Conservation (phyloP, 2,329 filamentous ascomycete genomes). For the Penicillium sp. region DNA sequence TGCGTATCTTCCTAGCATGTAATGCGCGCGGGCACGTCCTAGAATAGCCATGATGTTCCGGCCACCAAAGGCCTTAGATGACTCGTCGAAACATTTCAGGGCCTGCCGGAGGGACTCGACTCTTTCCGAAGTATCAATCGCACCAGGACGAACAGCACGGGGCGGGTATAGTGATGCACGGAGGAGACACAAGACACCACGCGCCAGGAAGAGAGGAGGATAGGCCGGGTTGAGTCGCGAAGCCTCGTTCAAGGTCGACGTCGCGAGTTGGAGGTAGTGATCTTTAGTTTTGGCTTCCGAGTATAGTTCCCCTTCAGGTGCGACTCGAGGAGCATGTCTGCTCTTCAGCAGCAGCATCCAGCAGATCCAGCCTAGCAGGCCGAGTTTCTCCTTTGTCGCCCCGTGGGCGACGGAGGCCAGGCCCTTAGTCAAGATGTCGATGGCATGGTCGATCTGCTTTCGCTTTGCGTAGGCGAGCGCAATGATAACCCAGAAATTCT, state of each 20-base stretch:
- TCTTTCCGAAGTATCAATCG: slow-evolving; percentile 66
- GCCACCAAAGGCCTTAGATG: slow-evolving; percentile 75
- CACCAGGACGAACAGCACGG: slow-evolving; percentile 61
- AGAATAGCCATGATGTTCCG: slow-evolving; percentile 90
- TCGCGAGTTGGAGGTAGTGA: slow-evolving; percentile 86
- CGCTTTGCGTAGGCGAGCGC: slow-evolving; percentile 96
- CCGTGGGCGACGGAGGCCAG: slow-evolving; percentile 67
- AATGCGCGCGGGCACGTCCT: slow-evolving; percentile 83
- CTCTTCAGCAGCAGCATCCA: slow-evolving; percentile 92
- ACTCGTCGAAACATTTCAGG: slow-evolving; percentile 92
- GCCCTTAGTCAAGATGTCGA: slow-evolving; percentile 70
- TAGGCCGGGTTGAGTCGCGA: slow-evolving; percentile 89
- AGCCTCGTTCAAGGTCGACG: slow-evolving; percentile 89
- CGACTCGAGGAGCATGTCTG: slow-evolving; percentile 70
- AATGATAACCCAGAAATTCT: slow-evolving; percentile 97
- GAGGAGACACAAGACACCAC: slow-evolving; percentile 83
- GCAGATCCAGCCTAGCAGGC: slow-evolving; percentile 77
- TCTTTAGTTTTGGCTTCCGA: slow-evolving; percentile 88
- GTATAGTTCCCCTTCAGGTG: slow-evolving; percentile 61
- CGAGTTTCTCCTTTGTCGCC: slow-evolving; percentile 77
- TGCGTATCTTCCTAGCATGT: slow-evolving; percentile 79
- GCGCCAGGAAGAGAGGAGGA: slow-evolving; percentile 83
- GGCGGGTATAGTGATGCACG: slow-evolving; percentile 80
- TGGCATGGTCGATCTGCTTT: slow-evolving; percentile 81
- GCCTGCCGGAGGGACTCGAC: slow-evolving; percentile 80